Percentiles rank a stretch among this genome's conserved stretches.
Conservation (phyloP, 1,284 basidiomycete species). For the Lentinula novae-zelandiae region DNA sequence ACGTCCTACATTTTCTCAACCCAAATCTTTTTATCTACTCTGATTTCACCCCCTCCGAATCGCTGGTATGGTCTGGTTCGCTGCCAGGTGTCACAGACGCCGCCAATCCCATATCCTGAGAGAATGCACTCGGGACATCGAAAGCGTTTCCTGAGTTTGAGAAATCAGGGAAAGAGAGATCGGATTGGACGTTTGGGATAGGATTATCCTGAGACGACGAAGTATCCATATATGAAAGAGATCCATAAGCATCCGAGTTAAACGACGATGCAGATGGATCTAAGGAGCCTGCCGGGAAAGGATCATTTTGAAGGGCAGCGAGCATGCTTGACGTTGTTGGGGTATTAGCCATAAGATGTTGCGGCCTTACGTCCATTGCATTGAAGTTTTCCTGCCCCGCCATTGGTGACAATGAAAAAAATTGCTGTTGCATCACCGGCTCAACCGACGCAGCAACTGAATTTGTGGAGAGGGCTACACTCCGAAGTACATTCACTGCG, state of each 20-base stretch:
- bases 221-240: conserved; percentile 73
- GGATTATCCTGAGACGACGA: conserved; percentile 58
- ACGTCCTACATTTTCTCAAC: neutral
- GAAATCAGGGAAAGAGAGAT: conserved; percentile 67
- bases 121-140: conserved; percentile 61
- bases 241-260: conserved; percentile 61
- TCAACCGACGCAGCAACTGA: conserved; percentile 87
- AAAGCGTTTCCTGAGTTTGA: conserved; percentile 53
- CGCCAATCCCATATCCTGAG: conserved; percentile 61
- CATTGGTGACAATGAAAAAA: conserved; percentile 78
- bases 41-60: conserved; percentile 40
- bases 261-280: conserved; percentile 60
- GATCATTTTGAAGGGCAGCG: conserved; percentile 73
- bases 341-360: conserved; percentile 61
- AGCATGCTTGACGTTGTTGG: conserved; percentile 86
- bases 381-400: conserved; percentile 71
- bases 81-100: conserved; percentile 45
- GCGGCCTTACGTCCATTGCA: conserved; percentile 53
- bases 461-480: conserved; percentile 81
- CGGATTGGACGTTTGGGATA: conserved; percentile 51
- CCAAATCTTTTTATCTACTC: conserved; percentile 21
- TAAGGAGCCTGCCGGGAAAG: conserved; percentile 58
- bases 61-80: conserved; percentile 45
- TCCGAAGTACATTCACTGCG: conserved; percentile 80
- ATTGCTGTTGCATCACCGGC: conserved; percentile 84